Evolutionary conservation across 2,329 filamentous ascomycete genomes (phyloP).

Genomic region (Diplocarpon rosae): DNA sequence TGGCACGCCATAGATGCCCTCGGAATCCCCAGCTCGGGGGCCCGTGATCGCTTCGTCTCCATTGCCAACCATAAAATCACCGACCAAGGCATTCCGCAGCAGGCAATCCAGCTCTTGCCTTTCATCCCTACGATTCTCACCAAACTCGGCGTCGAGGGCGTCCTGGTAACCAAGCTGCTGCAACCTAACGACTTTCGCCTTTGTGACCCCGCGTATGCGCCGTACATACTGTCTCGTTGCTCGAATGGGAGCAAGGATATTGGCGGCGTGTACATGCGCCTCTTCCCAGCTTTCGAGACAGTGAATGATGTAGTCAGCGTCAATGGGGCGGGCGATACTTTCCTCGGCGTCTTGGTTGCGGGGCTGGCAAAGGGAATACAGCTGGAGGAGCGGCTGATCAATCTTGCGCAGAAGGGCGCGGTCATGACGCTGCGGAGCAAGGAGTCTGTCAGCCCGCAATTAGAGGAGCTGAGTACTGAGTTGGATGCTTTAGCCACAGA

Average conservation of each 20-base stretch:
- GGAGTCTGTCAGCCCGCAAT: slow-evolving; percentile 50
- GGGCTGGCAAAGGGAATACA: slow-evolving; percentile 47
- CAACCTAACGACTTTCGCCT: slow-evolving; percentile 56
- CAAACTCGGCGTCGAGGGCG: slow-evolving; percentile 55
- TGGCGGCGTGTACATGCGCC: slow-evolving; percentile 74
- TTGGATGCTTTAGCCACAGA: slow-evolving; percentile 9
- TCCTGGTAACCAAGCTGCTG: slow-evolving; percentile 65
- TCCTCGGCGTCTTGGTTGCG: slow-evolving; percentile 75
- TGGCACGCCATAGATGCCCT: slow-evolving; percentile 71
- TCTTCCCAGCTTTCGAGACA: slow-evolving; percentile 47
- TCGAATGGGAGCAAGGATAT: slow-evolving; percentile 40
- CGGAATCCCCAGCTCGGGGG: slow-evolving; percentile 57
- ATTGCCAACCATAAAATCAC: slow-evolving; percentile 59
- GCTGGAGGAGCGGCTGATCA: slow-evolving; percentile 50
- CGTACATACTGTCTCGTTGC: slow-evolving; percentile 61
- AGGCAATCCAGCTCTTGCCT: slow-evolving; percentile 73
- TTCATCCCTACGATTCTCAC: slow-evolving; percentile 78
- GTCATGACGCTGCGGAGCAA: slow-evolving; percentile 64
- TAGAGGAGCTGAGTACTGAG: slow-evolving; percentile 28
- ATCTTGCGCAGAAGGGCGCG: slow-evolving; percentile 72
- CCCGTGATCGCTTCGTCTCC: slow-evolving; percentile 58
- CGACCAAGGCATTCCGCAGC: slow-evolving; percentile 72
- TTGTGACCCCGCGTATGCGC: slow-evolving; percentile 46
- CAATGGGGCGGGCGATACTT: slow-evolving; percentile 90
- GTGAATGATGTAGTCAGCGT: slow-evolving; percentile 73